Evolutionary conservation across 768 basidiomycete genomes (phyloP), one percentile per base, ranked within the genome.

Genomic region (Leccinum obscurum): DNA sequence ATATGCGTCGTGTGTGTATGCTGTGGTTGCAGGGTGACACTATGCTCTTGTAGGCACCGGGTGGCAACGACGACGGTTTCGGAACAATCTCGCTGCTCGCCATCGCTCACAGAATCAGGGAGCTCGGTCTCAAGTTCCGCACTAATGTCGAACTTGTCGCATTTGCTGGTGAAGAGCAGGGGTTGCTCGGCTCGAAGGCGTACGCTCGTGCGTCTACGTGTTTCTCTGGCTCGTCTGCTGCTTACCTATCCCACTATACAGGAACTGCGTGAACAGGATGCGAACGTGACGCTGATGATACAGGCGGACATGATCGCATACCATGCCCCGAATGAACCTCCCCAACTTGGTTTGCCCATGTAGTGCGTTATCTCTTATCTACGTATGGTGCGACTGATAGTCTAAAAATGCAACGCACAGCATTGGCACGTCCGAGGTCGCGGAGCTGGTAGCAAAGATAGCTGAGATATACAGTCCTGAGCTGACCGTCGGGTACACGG

Each of bases 281-380:
- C 85, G 26, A 88, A 92, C 64, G 76, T 96, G 51, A 85, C 89
- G 1, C 69, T 96, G 35, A 92, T 95, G 84, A 80, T 95, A 53
- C 95, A 96, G 72, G 91, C 91, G 0, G 95, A 97, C 67, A 96
- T 96, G 95, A 81, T 92, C 46, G 95, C 85, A 0, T 96, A 94
- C 71, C 92, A 86, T 62, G 85, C 78, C 20, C 84, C 85, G 0
- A 83, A 81, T 28, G 95, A 97, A 75, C 91, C 92, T 13, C 72
- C 83, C 2, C 95, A 97, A 70, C 82, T 97, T 9, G 93, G 90
- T 17, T 81, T 95, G 35, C 93, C 95, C 9, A 81, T 82, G 24
- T 62, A 67, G 91, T 93, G 54, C 55, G 85, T 77, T 57, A 11
- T 51, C 48, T 24, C n/a, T 53, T 9, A 13, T 50, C 11, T 28